These are phyloP conservation scores for Solanum ossicruentum DNA, from an alignment of 257 asterid genomes.

Conservation along the genomic window DNA sequence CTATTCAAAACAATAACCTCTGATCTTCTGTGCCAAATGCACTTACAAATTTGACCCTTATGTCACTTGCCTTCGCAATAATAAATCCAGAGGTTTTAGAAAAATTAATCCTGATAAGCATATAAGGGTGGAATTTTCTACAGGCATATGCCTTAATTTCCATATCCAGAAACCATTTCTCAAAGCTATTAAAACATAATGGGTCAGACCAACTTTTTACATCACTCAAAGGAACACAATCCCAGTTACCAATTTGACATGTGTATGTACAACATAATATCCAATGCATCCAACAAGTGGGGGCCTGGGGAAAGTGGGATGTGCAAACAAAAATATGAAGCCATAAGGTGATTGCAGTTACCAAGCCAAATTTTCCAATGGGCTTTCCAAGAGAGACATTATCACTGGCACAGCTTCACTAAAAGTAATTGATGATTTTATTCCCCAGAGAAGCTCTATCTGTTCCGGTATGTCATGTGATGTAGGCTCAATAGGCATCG, in stretches of 20 bases:
- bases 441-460: slow-evolving; percentile 79
- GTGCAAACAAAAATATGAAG: background rate
- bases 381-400: slow-evolving; percentile 65
- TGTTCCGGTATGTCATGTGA: slow-evolving; percentile 71
- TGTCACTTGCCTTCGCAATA: background rate
- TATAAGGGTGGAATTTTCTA: background rate
- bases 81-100: background rate
- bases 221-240: background rate
- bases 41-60: background rate
- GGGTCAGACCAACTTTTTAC: background rate
- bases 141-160: background rate
- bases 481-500: slow-evolving; percentile 84
- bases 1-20: background rate
- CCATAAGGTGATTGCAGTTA: slow-evolving; percentile 15
- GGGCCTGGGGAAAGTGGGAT: background rate
- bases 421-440: slow-evolving; percentile 52
- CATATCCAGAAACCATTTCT: background rate
- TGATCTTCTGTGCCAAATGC: background rate
- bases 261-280: background rate
- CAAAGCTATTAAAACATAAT: background rate
- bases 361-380: slow-evolving; percentile 80
- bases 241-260: background rate
- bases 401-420: slow-evolving; percentile 68
- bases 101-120: background rate
- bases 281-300: background rate